Base-by-base conservation (phyloP, 495 filamentous ascomycete genomes). In the Penicillium pancosmium region DNA sequence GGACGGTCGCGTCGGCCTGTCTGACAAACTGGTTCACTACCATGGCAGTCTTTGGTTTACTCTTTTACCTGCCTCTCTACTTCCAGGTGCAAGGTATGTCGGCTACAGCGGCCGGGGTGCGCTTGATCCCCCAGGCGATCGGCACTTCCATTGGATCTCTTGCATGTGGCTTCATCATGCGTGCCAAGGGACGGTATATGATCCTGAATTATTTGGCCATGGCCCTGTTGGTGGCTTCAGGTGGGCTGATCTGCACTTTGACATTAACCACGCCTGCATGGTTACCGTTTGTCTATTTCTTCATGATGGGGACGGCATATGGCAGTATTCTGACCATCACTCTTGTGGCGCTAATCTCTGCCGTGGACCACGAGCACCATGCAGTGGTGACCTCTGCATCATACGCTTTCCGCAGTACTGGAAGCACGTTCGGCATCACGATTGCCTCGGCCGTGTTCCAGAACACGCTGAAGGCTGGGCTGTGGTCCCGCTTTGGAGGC, bases 381-480 rank as follows among this genome's bases (percentile, higher is more conserved):
- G 92, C 93, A 7, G 88, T 94, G 36, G 84, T 92, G 57, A 96
- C 92, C 3, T 91, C 89, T 0, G 88, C 90, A 3, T 91, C 86
- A 0, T 96, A 91, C 62, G 88, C 88, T 3, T 93, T 92, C 71
- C 86, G 90, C 34, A 88, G 87, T 13, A 91, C 92, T 0, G 93
- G 93, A 8, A 85, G 85, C 31, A 92, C 91, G 0, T 86, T 97
- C 41, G 93, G 93, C 19, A 84, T 96, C 59, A 90, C 91, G 0
- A 73, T 93, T 50, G 88, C 89, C 5, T 86, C 84, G 1, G 81
- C 88, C 1, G 86, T 94, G 4, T 96, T 94, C 65, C 91, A 96
- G 67, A 94, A 94, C 38, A 67, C 76, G 2, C 57, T 81, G 21
- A 84, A 84, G 52, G 71, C 55, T 0, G 63, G 80, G 6, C 80